Base-by-base conservation (phyloP, 2,329 filamentous ascomycete genomes). In the Cylindrodendrum hubeiense region DNA sequence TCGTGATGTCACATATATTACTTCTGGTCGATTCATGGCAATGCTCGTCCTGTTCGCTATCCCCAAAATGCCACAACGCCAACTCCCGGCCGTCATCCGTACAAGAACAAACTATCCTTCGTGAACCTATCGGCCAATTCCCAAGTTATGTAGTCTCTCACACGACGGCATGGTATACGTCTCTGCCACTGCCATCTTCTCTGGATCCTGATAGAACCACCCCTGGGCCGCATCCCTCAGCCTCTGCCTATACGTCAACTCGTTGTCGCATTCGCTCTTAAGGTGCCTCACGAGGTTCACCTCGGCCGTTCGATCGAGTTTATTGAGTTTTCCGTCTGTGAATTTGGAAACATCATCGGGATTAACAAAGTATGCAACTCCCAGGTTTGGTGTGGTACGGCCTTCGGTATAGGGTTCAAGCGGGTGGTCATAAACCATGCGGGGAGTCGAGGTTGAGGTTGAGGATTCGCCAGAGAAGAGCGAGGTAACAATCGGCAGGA, bases 361-460 rank as follows among this genome's bases (percentile, higher is more conserved):
- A 77, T 97, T 91, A 66, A 98, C 87, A 76, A 88, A 99, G 82
- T 98, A 99, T 66, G 93, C 87, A 56, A 97, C 86, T 56, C 91
- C 89, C 67, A 94, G 85, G 59, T 89, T 88, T 0, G 87, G 86
- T 24, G 92, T 95, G 24, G 86, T 88, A 63, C 94, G 92, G 71
- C 91, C 87, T 73, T 91, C 82, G 19, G 93, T 97, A 77, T 93
- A 89, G 3, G 93, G 94, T 15, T 89, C 85, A 49, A 85, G 79
- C 1, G 94, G 86, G 7, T 82, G 80, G 76, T 97, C 93, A 78
- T 96, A 97, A 67, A 90, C 88, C 82, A 97, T 90, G 26, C 84
- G 83, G 3, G 95, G 95, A 13, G 90, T 79, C 8, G 82, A 86
- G n/a, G 76, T 39, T 19, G 71, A 70, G 3, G 77, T 71, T 6